Conservation (phyloP, 1,284 basidiomycete species). For the Marasmius sp. region DNA sequence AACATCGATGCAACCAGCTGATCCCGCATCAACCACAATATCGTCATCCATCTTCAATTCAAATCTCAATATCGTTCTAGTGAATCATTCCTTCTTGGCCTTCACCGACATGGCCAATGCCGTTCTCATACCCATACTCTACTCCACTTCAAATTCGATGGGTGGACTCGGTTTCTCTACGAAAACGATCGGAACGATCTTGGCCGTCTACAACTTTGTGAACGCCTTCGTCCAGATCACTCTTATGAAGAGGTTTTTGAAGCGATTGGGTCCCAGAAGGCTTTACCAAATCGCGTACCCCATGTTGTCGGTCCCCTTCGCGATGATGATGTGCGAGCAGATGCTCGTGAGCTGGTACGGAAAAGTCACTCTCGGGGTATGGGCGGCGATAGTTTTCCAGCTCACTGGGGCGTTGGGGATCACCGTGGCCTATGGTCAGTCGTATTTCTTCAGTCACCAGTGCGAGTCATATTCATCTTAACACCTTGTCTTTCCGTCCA, state of each 20-base stretch:
- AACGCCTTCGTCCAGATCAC: constrained; percentile 20
- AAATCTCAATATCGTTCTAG: constrained; percentile 2
- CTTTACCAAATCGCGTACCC: constrained; percentile 10
- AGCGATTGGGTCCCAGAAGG: constrained; percentile 10
- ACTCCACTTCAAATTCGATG: constrained; percentile 21
- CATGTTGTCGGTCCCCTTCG: constrained; percentile 1
- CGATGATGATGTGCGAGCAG: constrained; percentile 4
- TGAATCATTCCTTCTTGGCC: constrained; percentile 27
- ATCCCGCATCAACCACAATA: constrained; percentile 23
- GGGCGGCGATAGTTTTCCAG: constrained; percentile 9
- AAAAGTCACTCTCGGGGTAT: constrained; percentile 3
- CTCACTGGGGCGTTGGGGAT: constrained; percentile 2
- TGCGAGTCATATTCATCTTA: background rate
- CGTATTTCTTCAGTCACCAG: background rate
- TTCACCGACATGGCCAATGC: constrained; percentile 26
- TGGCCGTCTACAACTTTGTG: constrained; percentile 28
- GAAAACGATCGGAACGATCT: constrained; percentile 21
- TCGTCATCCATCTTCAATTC: constrained; percentile 2
- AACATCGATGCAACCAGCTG: constrained; percentile 24
- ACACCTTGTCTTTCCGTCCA: background rate
- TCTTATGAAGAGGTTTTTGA: constrained; percentile 5
- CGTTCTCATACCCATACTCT: constrained; percentile 27
- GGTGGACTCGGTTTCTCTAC: constrained; percentile 25
- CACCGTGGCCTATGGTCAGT: constrained; percentile 10
- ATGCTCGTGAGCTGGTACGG: constrained; percentile 2